phyloP scores from a whole-genome alignment of 768 basidiomycete genomes.

The Amanita subjunquillea region DNA sequence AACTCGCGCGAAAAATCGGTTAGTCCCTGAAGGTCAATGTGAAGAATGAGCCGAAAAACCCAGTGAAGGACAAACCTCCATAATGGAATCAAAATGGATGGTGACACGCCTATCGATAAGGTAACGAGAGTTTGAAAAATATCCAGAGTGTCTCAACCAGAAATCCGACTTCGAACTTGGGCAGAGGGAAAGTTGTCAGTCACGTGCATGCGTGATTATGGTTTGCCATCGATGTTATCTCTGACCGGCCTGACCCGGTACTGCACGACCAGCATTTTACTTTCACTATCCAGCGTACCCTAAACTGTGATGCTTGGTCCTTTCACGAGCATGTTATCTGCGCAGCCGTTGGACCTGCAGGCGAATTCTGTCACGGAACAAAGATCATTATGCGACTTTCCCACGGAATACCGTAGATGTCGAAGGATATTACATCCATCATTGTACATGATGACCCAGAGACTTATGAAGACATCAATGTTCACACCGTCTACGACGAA shows the following conservation, averaged over 20 bases:
- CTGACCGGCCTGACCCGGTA: not conserved
- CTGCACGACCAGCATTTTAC: constrained; percentile 48
- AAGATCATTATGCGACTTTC: not conserved
- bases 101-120: constrained; percentile 10
- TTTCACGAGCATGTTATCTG: too few relatives aligned
- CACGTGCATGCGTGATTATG: constrained; percentile 15
- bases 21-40: constrained; percentile 46
- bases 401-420: not conserved
- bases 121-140: constrained; percentile 11
- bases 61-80: constrained; percentile 33
- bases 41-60: constrained; percentile 10
- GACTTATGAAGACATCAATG: constrained; percentile 61
- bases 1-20: constrained; percentile 93
- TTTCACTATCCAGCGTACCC: constrained; percentile 58
- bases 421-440: not conserved
- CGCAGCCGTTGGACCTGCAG: too few relatives aligned
- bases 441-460: constrained; percentile 37
- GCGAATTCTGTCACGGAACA: not conserved
- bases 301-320: too few relatives aligned
- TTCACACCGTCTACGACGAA: constrained; percentile 75
- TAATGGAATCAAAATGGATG: constrained; percentile 18
- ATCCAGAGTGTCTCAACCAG: constrained; percentile 11
- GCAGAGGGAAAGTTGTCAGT: constrained; percentile 29
- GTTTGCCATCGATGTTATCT: too few relatives aligned
- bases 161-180: constrained; percentile 21